Evolutionary conservation across 1,284 basidiomycete genomes (phyloP), one percentile per base, ranked within the genome.

Genomic region (Tylopilus orsonianus): DNA sequence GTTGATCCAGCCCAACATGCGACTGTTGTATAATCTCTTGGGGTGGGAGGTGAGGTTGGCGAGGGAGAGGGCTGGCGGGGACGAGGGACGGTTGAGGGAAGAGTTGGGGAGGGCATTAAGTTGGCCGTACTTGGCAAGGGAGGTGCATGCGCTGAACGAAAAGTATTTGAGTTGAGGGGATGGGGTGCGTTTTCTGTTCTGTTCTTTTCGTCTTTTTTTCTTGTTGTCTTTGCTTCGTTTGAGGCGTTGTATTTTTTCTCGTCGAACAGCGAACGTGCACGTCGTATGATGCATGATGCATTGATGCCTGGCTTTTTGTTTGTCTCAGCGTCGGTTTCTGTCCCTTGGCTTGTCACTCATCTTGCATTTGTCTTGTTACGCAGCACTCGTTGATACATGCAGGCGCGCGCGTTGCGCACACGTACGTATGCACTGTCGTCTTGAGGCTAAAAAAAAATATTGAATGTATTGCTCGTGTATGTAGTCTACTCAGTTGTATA

Each of bases 1-100:
- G 43, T 76, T 94, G 53, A 96, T 97, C 56, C 94, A 97, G 72
- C 94, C 94, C 14, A 96, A 96, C 61, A 87, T 97, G 80, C 79
- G 93, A 36, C 75, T 97, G 67, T 71, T 97, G 66, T 97, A 95
- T 72, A 96, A 97, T 67, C 75, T 97, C 29, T 85, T 92, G 61
- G 91, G 90, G 10, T 97, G 93, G 92, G 93, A 97, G 71, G 83
- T 92, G 56, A 84, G 85, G 69, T 76, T 93, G 29, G 88, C 87
- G 14, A 75, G 78, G 53, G 80, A 84, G 60, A 76, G 84, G n/a
- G 82, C 80, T 2, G 74, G 71, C 3, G 74, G 62, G 13, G 74
- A 83, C 54, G 71, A 73, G 53, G 66, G 69, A 44, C 71, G 67
- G 55, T 63, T 85, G 51, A 74, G 71, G 56, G 70, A 69, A 50